These are phyloP conservation scores for Blastocrithidia nonstop DNA, from an alignment of 208 protist species.

Conservation along the genomic window DNA sequence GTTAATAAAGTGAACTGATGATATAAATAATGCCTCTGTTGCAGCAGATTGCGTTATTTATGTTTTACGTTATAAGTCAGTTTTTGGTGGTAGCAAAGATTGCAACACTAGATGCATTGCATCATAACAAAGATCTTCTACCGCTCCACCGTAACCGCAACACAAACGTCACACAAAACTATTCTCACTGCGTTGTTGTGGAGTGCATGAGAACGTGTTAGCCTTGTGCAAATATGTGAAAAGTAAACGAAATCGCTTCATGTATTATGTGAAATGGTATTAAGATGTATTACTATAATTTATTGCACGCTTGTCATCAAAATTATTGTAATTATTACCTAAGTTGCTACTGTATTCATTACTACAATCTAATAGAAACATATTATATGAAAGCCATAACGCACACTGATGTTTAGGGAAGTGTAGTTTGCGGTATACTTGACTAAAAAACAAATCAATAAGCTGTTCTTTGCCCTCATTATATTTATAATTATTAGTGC, in stretches of 20 bases:
- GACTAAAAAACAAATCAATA: slow-evolving; percentile 14
- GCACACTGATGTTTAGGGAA: slow-evolving; percentile 16
- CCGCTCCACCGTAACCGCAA: slow-evolving; percentile 1
- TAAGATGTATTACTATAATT: neutral
- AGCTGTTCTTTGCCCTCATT: neutral
- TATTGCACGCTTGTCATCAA: no score
- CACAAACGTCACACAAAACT: neutral
- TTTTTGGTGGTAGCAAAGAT: no score
- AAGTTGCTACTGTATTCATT: no score
- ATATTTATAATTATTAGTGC: neutral
- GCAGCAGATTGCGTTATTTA: neutral
- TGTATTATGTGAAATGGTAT: neutral
- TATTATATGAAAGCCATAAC: slow-evolving; percentile 18
- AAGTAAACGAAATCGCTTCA: neutral
- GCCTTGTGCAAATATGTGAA: neutral
- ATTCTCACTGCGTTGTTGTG: neutral
- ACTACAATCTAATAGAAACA: slow-evolving; percentile 4
- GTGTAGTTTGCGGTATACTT: slow-evolving; percentile 15
- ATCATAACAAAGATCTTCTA: no score
- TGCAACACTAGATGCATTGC: no score
- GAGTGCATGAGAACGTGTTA: neutral
- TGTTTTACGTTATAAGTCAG: no score
- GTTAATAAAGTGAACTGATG: neutral
- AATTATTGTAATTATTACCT: no score
- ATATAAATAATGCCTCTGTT: neutral